Conservation (phyloP, 352 stramenopile species). For the Elongisporangium prolatum region DNA sequence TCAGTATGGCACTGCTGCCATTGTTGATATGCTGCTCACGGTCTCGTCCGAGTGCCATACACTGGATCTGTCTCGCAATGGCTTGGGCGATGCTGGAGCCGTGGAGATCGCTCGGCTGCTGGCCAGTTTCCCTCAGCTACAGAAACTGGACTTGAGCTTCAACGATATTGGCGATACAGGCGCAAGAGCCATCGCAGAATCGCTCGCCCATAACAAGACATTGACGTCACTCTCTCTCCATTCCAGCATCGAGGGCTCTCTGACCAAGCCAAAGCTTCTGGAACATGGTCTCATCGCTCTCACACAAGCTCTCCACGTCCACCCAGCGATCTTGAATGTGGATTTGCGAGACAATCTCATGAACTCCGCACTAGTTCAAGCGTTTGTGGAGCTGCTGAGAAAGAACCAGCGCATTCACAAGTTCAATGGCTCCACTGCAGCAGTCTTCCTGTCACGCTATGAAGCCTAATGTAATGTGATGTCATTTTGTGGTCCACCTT, state of each 20-base stretch:
- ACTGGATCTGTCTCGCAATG: slow-evolving; percentile 49
- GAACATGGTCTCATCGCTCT: slow-evolving; percentile 37
- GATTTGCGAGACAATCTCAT: slow-evolving; percentile 51
- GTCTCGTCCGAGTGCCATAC: slow-evolving; percentile 19
- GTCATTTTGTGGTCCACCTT: background rate
- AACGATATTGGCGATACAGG: slow-evolving; percentile 68
- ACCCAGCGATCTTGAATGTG: slow-evolving; percentile 30
- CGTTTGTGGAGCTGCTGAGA: slow-evolving; percentile 35
- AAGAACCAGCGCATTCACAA: slow-evolving; percentile 37
- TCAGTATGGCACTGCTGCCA: slow-evolving; percentile 41
- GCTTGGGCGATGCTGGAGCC: slow-evolving; percentile 53
- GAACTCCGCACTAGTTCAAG: slow-evolving; percentile 20
- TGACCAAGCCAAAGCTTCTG: slow-evolving; percentile 25
- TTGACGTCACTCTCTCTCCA: slow-evolving; percentile 43
- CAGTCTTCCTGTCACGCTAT: slow-evolving; percentile 47
- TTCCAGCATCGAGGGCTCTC: slow-evolving; percentile 31
- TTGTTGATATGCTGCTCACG: slow-evolving; percentile 31
- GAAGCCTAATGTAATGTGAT: no score
- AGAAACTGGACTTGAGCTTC: slow-evolving; percentile 59
- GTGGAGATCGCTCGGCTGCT: slow-evolving; percentile 37
- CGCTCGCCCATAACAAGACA: slow-evolving; percentile 35
- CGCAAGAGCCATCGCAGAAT: slow-evolving; percentile 30
- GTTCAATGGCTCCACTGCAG: slow-evolving; percentile 49
- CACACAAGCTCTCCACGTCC: slow-evolving; percentile 24
- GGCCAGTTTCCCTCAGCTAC: slow-evolving; percentile 20